Evolutionary conservation across 129 eudicot species (phyloP).

Genomic region (Flaveria brownii): DNA sequence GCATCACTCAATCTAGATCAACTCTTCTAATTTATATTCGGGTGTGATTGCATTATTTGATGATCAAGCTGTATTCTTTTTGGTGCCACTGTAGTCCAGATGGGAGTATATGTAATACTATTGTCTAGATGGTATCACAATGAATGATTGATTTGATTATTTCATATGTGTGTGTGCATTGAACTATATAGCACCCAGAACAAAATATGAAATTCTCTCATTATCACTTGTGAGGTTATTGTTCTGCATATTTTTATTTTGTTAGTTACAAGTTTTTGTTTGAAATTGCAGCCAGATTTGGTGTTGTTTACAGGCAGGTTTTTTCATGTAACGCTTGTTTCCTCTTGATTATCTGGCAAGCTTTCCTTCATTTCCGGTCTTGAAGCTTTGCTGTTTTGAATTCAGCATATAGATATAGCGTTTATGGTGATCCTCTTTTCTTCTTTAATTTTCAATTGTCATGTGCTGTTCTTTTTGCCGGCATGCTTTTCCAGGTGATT

Average conservation of each 20-base stretch:
- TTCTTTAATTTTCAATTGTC: conserved; percentile 15
- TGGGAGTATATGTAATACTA: not conserved
- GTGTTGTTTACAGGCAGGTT: conserved; percentile 96
- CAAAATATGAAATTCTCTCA: conserved; percentile 6
- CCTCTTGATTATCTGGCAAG: conserved; percentile 35
- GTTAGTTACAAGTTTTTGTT: conserved; percentile 24
- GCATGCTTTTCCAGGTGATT: conserved; percentile 64
- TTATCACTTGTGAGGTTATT: conserved; percentile 11
- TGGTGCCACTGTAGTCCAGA: not conserved
- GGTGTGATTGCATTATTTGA: conserved; percentile 10
- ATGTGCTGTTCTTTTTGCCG: conserved; percentile 18
- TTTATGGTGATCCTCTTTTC: conserved; percentile 11
- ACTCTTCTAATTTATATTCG: not conserved
- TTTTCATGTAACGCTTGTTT: conserved; percentile 19
- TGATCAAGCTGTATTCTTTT: not conserved
- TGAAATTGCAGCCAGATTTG: conserved; percentile 90
- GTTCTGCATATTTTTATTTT: not conserved
- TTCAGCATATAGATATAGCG: conserved; percentile 11
- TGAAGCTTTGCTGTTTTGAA: not conserved
- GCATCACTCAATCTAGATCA: not conserved
- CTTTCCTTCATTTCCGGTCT: conserved; percentile 28
- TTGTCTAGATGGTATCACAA: not conserved
- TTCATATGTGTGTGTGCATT: conserved; percentile 12
- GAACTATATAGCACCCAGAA: not conserved
- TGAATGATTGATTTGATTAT: not conserved